Percentiles rank a stretch among this genome's conserved stretches.
Conservation (phyloP, 306 rosid species). For the Quercus robur region DNA sequence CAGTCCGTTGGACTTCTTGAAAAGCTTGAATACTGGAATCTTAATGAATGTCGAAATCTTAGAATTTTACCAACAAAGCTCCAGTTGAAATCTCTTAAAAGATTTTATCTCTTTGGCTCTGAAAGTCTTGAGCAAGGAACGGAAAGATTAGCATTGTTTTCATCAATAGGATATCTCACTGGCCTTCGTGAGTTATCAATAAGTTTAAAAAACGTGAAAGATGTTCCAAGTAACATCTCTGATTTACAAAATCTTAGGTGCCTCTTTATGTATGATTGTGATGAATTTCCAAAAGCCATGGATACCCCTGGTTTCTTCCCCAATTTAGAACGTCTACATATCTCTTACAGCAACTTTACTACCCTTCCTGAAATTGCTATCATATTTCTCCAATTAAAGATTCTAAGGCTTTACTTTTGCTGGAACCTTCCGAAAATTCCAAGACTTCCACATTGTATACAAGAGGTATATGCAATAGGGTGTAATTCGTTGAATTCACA, state of each 20-base stretch:
- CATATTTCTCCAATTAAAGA: no score
- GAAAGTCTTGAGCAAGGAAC: constrained; percentile 8
- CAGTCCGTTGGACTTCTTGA: constrained; percentile 29
- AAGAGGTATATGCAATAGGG: no score
- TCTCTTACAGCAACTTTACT: fast-evolving
- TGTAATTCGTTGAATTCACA: no score
- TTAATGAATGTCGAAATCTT: constrained; percentile 7
- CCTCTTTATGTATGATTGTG: constrained; percentile 13
- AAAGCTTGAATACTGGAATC: constrained; percentile 11
- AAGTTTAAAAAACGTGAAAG: no score
- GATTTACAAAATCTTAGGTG: constrained; percentile 16
- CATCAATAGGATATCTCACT: no score
- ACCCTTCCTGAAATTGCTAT: no score
- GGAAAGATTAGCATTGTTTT: no score
- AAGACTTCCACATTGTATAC: no score
- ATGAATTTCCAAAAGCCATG: constrained; percentile 12
- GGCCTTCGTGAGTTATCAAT: fast-evolving
- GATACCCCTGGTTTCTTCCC: constrained; percentile 3
- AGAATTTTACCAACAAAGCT: background rate
- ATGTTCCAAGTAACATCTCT: constrained; percentile 6
- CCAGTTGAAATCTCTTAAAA: constrained; percentile 20
- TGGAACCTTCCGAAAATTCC: no score
- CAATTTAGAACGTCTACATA: background rate
- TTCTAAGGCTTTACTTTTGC: fast-evolving
- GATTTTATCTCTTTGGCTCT: constrained; percentile 1